Base-by-base conservation (phyloP, 1,284 basidiomycete species). In the Microbotryomycetes sp. region DNA sequence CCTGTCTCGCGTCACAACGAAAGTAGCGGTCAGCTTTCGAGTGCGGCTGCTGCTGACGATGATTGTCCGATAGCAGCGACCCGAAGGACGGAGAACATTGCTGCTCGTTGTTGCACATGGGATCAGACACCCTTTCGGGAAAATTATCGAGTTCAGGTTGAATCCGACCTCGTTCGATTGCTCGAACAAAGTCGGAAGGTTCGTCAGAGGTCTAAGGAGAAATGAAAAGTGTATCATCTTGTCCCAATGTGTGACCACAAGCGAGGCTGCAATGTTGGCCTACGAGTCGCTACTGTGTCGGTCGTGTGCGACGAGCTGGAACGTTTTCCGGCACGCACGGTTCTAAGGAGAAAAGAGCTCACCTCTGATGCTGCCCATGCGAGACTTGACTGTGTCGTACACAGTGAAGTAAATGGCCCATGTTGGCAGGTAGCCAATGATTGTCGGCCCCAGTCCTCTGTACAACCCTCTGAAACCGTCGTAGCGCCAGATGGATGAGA, bases 401-500 rank as follows among this genome's bases (percentile, higher is more conserved):
- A 97, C 89, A n/a, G 90, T 86, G 76, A 97, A 97, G 77, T 96
- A 97, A 70, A 97, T 97, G 28, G 91, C 92, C 92, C 92, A 96
- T 9, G 92, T 97, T 26, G 92, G 92, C 46, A 97, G 83, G 77
- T 97, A 96, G 6, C 92, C 92, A 5, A 92, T 82, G 62, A 97
- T 83, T 15, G 92, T 97, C n/a, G 92, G 93, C 9, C 92, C 92
- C 28, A 97, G 81, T 15, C 93, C 92, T 48, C 92, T 84, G 78
- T 97, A 97, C 65, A 96, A 80, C 15, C 93, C 92, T 55, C 86
- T 83, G 58, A 93, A 71, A 7, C 92, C 92, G 66, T 89, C 84
- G 65, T 87, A 81, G 67, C 77, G 76, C 71, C 88, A 78, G 70
- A 94, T 88, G 46, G 80, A 80, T 72, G 82, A 83, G 62, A 88